Evolutionary conservation across 2,329 filamentous ascomycete genomes (phyloP), one percentile per base, ranked within the genome.

Genomic region (Scedosporium aurantiacum): DNA sequence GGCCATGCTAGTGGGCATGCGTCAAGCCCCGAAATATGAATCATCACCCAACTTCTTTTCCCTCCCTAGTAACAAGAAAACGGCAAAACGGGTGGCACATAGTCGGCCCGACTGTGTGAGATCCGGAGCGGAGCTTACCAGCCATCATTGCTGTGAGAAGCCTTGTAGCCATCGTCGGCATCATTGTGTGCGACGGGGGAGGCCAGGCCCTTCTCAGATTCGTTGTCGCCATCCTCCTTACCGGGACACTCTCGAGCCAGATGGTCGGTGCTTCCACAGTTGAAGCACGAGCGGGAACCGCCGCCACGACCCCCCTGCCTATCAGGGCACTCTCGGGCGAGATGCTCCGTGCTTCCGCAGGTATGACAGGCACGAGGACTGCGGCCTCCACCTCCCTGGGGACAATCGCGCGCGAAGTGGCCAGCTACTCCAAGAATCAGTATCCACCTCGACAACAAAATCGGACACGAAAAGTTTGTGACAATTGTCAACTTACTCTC

Each of bases 221-320:
- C n/a, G 16, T 47, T n/a, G 5, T 21, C 43, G n/a, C 2, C 43
- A 68, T 76, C 76, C 52, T 72, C 74, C 52, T 73, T 74, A 64
- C 79, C 73, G 23, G 77, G 71, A 62, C 82, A 84, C 3, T 83
- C 79, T 21, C 74, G 75, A 64, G 75, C 71, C 52, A 78, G 75
- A 64, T 89, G 85, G 4, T 84, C 86, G 60, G 84, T 81, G 47
- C 81, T 71, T 21, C 84, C 84, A 65, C 86, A 89, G 72, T 88
- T 89, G 67, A 78, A 77, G 70, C 82, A 85, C 25, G 70, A 76
- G 69, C 78, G 70, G 65, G 77, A 76, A 69, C 79, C 75, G 37
- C 21, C n/a, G 12, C 41, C 41, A 68, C n/a, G n/a, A n/a, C n/a
- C n/a, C n/a, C 76, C 76, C 50, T 72, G 73, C 55, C 73, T 74